Base-by-base conservation (phyloP, 1,284 basidiomycete species). In the Ganoderma multipileum region DNA sequence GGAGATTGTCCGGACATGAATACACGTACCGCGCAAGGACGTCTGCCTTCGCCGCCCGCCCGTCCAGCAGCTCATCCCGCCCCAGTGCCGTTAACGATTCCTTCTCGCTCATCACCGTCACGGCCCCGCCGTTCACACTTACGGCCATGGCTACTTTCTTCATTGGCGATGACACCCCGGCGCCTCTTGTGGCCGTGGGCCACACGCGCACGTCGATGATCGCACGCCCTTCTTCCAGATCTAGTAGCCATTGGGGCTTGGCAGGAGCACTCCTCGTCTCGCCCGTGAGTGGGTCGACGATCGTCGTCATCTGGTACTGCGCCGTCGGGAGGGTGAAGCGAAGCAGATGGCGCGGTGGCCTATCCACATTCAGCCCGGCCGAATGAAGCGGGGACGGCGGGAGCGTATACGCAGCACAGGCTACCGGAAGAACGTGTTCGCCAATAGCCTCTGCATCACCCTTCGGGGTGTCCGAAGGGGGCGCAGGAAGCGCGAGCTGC, bases 341-440 rank as follows among this genome's bases (percentile, higher is more conserved):
- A 12, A 97, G 73, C 23, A 97, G 79, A 77, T 96, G 94, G 44
- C 93, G 86, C 26, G 90, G 86, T 8, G 89, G 87, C 60, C 83
- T 83, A 69, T 87, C 86, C 14, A 84, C 82, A 68, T 84, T 87
- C 67, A 91, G 77, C 11, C 89, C 90, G 6, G 91, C 91, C 3
- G 94, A 94, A 76, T 95, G 92, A 50, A 94, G 81, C 1, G 93
- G 90, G 2, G 94, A 95, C 4, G 91, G 88, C 0, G 95, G 93
- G 64, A 96, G 85, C 1, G 91, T 92, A 77, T 89, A 84, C 39
- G 92, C 80, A 16, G 84, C 83, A 68, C 85, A 85, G 28, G 80
- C 77, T 62, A 93, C 77, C 1, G 91, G 91, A 3, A 91, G 81
- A 3, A 76, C 75, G 23, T 68, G 67, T 26, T 71, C 64, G 44